These are phyloP conservation scores for Pseudogymnoascus sp. DNA, from an alignment of 2,329 filamentous ascomycete genomes.

Conservation along the genomic window DNA sequence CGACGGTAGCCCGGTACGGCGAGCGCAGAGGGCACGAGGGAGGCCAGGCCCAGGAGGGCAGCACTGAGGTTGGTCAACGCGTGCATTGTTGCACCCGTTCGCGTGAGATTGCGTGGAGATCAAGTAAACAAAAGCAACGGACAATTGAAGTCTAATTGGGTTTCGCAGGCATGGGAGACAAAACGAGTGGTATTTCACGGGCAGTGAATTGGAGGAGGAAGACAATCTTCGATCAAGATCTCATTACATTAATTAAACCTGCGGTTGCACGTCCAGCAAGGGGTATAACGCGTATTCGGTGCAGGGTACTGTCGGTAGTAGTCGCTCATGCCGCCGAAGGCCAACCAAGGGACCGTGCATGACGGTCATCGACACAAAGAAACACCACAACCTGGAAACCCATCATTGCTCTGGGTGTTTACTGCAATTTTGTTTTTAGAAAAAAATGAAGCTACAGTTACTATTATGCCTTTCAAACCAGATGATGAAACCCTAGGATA, in stretches of 20 bases:
- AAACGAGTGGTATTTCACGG: neutral
- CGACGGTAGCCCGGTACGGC: neutral
- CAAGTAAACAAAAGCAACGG: neutral
- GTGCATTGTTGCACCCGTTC: neutral
- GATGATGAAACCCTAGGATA: neutral
- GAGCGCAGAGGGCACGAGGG: neutral
- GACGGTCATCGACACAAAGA: neutral
- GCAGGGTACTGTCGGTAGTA: neutral
- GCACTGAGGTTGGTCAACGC: neutral
- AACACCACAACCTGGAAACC: neutral
- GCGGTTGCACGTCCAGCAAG: neutral
- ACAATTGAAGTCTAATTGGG: neutral
- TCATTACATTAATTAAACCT: neutral
- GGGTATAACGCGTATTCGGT: neutral
- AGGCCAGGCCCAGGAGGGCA: neutral
- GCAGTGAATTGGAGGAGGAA: neutral
- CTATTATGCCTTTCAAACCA: neutral
- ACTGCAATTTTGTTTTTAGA: neutral
- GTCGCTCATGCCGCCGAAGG: neutral
- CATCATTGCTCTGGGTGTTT: neutral
- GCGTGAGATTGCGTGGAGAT: neutral
- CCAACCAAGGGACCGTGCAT: neutral
- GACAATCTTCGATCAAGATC: neutral
- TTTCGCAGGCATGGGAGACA: neutral
- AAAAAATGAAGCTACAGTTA: neutral